These are phyloP conservation scores for Sporisorium scitamineum DNA, from an alignment of 1,284 basidiomycete species.

Conservation along the genomic window DNA sequence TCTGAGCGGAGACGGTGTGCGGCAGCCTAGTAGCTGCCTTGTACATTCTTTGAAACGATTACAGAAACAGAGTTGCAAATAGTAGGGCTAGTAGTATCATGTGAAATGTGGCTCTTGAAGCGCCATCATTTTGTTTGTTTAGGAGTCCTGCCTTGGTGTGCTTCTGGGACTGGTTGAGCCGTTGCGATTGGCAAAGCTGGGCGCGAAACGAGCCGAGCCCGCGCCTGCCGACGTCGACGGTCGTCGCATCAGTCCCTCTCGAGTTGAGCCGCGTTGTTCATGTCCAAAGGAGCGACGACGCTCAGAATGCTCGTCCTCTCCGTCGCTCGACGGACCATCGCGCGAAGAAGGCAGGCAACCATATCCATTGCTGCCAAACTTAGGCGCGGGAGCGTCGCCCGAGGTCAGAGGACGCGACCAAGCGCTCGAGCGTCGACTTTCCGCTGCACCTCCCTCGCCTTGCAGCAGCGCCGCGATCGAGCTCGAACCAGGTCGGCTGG, in stretches of 20 bases:
- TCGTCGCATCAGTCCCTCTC: conserved; percentile 25
- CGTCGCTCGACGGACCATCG: conserved; percentile 26
- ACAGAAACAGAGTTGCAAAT: background rate
- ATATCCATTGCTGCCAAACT: conserved; percentile 25
- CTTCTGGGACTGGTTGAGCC: conserved; percentile 24
- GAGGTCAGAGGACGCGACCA: conserved; percentile 48
- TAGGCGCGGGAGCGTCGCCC: conserved; percentile 31
- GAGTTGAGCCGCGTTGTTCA: conserved; percentile 17
- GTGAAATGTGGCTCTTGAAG: background rate
- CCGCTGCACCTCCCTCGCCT: conserved; percentile 9
- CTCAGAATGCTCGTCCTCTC: conserved; percentile 27
- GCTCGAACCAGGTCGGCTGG: conserved; percentile 29
- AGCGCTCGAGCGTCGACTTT: conserved; percentile 9
- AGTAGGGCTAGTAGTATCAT: background rate
- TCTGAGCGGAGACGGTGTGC: background rate
- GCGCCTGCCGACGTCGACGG: conserved; percentile 51
- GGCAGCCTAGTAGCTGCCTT: too few relatives aligned
- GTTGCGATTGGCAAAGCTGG: conserved; percentile 23
- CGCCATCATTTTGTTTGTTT: background rate
- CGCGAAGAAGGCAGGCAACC: conserved; percentile 22
- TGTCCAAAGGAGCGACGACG: conserved; percentile 29
- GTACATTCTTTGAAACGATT: background rate
- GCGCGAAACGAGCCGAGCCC: conserved; percentile 38
- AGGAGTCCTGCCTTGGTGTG: conserved; percentile 2
- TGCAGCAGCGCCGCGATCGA: conserved; percentile 24